Evolutionary conservation across 2,329 filamentous ascomycete species (phyloP).

Genomic region (Cladosporium sp.): DNA sequence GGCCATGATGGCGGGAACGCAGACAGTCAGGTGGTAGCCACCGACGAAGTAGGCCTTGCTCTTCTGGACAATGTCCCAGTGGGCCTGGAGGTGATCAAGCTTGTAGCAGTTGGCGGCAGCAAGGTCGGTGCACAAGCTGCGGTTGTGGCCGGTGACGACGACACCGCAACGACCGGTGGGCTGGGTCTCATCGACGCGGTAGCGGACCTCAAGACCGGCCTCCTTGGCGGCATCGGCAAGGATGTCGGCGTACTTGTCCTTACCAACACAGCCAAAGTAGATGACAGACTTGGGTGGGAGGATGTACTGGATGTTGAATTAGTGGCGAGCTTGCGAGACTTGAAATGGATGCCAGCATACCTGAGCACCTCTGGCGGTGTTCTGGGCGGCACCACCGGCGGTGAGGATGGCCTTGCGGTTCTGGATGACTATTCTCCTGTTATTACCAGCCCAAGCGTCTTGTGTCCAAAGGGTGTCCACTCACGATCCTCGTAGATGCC

Average conservation of each 20-base stretch:
- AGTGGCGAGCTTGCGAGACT: not conserved
- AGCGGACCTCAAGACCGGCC: slow-evolving; percentile 88
- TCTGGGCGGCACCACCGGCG: slow-evolving; percentile 93
- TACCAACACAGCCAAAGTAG: slow-evolving; percentile 89
- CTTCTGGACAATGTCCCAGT: slow-evolving; percentile 88
- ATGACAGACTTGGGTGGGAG: slow-evolving; percentile 84
- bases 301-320: slow-evolving; percentile 61
- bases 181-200: slow-evolving; percentile 78
- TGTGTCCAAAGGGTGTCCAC: slow-evolving; percentile 39
- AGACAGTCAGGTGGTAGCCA: slow-evolving; percentile 96
- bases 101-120: slow-evolving; percentile 97
- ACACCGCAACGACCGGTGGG: slow-evolving; percentile 93
- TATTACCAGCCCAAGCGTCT: not conserved
- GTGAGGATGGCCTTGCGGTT: slow-evolving; percentile 92
- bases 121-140: slow-evolving; percentile 90
- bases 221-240: slow-evolving; percentile 80
- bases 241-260: slow-evolving; percentile 91
- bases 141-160: slow-evolving; percentile 94
- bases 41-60: slow-evolving; percentile 89
- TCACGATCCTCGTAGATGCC: slow-evolving; percentile 74
- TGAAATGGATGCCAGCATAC: slow-evolving; percentile 33
- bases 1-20: slow-evolving; percentile 81
- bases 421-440: slow-evolving; percentile 49
- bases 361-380: slow-evolving; percentile 91
- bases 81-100: slow-evolving; percentile 86